Base-by-base conservation (phyloP, 805 yeast species). In the Ogataea saltuana region DNA sequence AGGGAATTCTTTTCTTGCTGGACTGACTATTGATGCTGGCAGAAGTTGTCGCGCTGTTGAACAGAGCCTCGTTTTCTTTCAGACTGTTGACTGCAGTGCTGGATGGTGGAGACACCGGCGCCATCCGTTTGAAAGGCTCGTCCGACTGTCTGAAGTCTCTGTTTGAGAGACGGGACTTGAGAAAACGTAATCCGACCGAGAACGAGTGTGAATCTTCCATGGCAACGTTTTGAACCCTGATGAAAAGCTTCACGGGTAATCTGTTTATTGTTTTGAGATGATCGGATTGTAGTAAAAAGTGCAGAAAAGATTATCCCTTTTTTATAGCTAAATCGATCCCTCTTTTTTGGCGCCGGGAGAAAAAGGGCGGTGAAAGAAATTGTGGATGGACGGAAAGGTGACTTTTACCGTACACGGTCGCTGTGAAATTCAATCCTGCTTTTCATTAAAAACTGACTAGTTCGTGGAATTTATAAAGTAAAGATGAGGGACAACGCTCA, bases 181-280 rank as follows among this genome's bases (percentile, higher is more conserved):
- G 47, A 26, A 44, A 51, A 21, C 57, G 51, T n/a, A 57, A 44
- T 12, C 60, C 54, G 20, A 50, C 51, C 4, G 59, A 50, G 26
- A 55, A 48, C 4, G 53, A 48, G 28, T 48, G 50, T 10, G 51
- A 28, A 13, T 57, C 59, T 17, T 54, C 59, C 50, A 50, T 53
- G 13, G 9, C 16, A 17, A 10, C n/a, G 16, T 18, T 28, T 12
- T 34, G 26, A 32, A 15, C 17, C 13, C 32, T 18, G 11, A 15
- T 8, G 8, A 8, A 27, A 13, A 27, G 31, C 9, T 7, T 27
- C n/a, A 18, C 13, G 23, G 34, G 23, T 5, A 19, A 19, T 17
- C n/a, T n/a, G n/a, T n/a, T n/a, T n/a, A n/a, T n/a, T n/a, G n/a
- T n/a, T n/a, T n/a, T n/a, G n/a, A n/a, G n/a, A n/a, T n/a, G n/a